Conservation (phyloP, 495 filamentous ascomycete genomes). For the Aspergillus nidulans region DNA sequence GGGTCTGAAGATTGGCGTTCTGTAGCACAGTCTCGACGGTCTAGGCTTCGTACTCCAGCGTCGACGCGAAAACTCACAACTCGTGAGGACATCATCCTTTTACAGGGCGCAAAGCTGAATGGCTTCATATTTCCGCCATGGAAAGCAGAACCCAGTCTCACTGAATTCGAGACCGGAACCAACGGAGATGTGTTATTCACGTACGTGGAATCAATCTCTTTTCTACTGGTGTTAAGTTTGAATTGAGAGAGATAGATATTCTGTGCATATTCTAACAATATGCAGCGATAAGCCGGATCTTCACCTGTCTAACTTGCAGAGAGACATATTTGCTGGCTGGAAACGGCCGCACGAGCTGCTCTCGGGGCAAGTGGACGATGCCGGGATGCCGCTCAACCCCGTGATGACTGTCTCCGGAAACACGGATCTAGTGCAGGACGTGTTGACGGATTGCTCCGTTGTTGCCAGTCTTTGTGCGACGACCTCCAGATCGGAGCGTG, state of each 20-base stretch:
- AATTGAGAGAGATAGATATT: neutral
- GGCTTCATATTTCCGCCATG: constrained; percentile 80
- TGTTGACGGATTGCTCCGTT: constrained; percentile 93
- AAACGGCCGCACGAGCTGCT: constrained; percentile 62
- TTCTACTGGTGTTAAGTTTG: neutral
- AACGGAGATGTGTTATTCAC: constrained; percentile 41
- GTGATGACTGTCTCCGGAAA: constrained; percentile 51
- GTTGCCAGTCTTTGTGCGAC: constrained; percentile 91
- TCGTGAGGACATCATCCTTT: constrained; percentile 72
- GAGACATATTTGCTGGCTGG: constrained; percentile 73
- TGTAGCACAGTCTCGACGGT: constrained; percentile 15
- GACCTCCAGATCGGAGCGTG: constrained; percentile 59
- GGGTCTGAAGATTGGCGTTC: constrained; percentile 30
- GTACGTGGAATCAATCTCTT: constrained; percentile 37
- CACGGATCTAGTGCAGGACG: constrained; percentile 86
- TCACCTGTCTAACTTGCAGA: constrained; percentile 66
- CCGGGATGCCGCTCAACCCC: constrained; percentile 17
- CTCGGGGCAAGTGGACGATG: constrained; percentile 13
- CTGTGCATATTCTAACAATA: constrained; percentile 23
- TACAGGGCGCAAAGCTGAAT: constrained; percentile 73
- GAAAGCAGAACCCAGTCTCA: constrained; percentile 51
- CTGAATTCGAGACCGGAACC: constrained; percentile 45
- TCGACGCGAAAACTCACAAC: constrained; percentile 62
- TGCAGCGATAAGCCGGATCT: constrained; percentile 64
- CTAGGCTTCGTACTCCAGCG: constrained; percentile 25